Conservation (phyloP, 1,284 basidiomycete genomes). For the Malassezia dermatis region DNA sequence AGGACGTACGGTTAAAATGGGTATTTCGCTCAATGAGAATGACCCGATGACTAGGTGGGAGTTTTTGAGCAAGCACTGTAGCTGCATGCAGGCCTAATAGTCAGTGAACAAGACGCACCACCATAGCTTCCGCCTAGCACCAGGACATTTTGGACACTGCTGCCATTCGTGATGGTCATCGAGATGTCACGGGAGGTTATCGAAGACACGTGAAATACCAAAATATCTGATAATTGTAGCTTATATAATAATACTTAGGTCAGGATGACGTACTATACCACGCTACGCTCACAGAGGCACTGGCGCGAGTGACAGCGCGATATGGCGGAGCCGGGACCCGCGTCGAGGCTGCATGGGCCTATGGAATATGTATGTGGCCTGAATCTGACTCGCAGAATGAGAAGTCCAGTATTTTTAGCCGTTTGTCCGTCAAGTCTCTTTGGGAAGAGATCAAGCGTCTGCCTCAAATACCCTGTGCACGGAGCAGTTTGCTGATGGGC, state of each 20-base stretch:
- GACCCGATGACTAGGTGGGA: constrained; percentile 49
- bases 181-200: neutral
- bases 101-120: constrained; percentile 13
- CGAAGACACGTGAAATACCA: neutral
- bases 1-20: constrained; percentile 49
- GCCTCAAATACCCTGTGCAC: constrained; percentile 16
- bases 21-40: constrained; percentile 52
- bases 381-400: neutral
- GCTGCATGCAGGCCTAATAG: constrained; percentile 36
- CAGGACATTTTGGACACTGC: constrained; percentile 40
- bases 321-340: neutral
- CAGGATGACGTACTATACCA: neutral
- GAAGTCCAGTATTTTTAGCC: neutral
- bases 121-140: constrained; percentile 47
- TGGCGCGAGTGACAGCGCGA: neutral
- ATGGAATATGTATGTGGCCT: neutral
- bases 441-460: constrained; percentile 2
- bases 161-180: neutral
- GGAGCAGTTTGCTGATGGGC: constrained; percentile 12
- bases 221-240: constrained; percentile 9
- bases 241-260: neutral
- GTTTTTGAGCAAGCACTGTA: constrained; percentile 48
- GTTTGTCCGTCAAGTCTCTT: neutral
- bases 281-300: neutral
- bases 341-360: constrained; percentile 1